These are phyloP conservation scores for Cystobasidium pallidum DNA, from an alignment of 1,284 basidiomycete genomes.

Conservation along the genomic window DNA sequence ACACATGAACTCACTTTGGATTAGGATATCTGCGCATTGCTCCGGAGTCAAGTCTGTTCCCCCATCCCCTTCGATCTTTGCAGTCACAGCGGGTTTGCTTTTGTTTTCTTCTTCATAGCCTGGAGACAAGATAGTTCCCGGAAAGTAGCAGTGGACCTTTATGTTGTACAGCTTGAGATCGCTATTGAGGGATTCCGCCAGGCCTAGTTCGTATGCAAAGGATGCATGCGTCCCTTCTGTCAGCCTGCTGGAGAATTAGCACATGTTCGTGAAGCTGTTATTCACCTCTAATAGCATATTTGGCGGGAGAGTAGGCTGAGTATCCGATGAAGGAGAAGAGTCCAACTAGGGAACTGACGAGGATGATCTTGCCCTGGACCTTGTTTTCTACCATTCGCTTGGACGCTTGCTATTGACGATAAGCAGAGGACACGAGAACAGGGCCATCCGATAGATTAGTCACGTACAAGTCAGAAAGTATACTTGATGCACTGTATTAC, in stretches of 20 bases:
- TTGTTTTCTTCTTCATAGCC: conserved; percentile 79
- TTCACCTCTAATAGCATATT: conserved; percentile 83
- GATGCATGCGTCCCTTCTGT: no score
- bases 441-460: background rate
- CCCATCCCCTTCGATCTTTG: conserved; percentile 76
- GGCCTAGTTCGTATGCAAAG: conserved; percentile 60
- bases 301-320: conserved; percentile 81
- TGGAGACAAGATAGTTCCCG: conserved; percentile 79
- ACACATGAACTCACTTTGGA: conserved; percentile 63
- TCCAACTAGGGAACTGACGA: conserved; percentile 80
- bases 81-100: conserved; percentile 76
- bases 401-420: conserved; percentile 64
- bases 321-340: conserved; percentile 83
- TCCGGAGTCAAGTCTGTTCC: conserved; percentile 62
- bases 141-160: conserved; percentile 82
- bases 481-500: background rate
- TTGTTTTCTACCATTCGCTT: conserved; percentile 70
- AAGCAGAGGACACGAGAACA: conserved; percentile 3
- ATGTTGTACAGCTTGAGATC: conserved; percentile 81
- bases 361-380: conserved; percentile 70
- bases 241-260: no score
- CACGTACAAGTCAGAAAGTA: background rate
- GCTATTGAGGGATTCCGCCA: conserved; percentile 81
- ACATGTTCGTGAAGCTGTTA: no score
- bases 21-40: conserved; percentile 66